These are phyloP conservation scores for Penicillium bialowiezense DNA, from an alignment of 495 filamentous ascomycete species.

Conservation along the genomic window DNA sequence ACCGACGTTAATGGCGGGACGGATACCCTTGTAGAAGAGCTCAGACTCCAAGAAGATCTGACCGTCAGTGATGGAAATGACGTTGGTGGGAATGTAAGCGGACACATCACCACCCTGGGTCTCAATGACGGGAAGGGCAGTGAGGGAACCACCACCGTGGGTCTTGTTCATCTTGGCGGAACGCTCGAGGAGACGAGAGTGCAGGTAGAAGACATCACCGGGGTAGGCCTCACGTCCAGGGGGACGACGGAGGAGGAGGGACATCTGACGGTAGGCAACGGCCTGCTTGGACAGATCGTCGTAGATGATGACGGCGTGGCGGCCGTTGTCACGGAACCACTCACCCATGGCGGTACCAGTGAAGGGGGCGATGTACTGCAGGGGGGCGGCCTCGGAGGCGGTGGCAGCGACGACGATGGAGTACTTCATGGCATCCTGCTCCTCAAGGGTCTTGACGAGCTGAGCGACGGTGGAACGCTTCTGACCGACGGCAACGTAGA, in stretches of 20 bases:
- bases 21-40: constrained; percentile 99
- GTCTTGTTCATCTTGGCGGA: constrained; percentile 99
- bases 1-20: constrained; percentile 99
- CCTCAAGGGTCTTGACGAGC: constrained; percentile 98
- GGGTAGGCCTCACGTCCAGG: constrained; percentile 99
- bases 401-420: constrained; percentile 92
- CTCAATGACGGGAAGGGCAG: constrained; percentile 97
- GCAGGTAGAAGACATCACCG: constrained; percentile 99
- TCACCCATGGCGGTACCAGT: constrained; percentile 80
- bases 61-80: constrained; percentile 99
- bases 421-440: constrained; percentile 99
- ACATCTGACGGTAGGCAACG: constrained; percentile 99
- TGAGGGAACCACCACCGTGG: constrained; percentile 93
- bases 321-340: constrained; percentile 87
- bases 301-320: constrained; percentile 89
- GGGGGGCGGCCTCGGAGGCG: constrained; percentile 91
- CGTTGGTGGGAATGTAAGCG: constrained; percentile 99
- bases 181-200: constrained; percentile 99
- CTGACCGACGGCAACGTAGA: constrained; percentile 98
- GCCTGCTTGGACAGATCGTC: constrained; percentile 99
- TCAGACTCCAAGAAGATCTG: constrained; percentile 99
- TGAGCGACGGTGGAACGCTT: constrained; percentile 99
- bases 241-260: constrained; percentile 95
- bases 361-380: constrained; percentile 96
- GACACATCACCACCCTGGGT: constrained; percentile 99